Conservation (phyloP, 2,329 filamentous ascomycete species). For the Xylaria sp. region DNA sequence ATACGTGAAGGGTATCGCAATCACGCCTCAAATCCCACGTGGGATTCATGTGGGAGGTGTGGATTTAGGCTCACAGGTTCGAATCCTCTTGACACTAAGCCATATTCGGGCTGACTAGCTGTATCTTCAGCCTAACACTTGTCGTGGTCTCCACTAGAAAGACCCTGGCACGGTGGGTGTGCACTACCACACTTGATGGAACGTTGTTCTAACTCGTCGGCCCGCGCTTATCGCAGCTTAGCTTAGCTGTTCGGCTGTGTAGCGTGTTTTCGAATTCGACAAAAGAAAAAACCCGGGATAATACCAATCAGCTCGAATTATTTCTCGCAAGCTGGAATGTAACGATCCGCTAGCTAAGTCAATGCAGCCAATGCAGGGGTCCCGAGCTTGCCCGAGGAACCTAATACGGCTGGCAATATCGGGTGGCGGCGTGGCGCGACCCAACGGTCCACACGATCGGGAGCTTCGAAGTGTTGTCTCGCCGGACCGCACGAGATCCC, state of each 20-base stretch:
- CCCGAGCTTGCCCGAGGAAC: too few relatives aligned
- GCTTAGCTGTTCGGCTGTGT: background rate
- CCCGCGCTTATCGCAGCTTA: background rate
- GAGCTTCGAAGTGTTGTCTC: background rate
- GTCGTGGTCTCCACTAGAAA: background rate
- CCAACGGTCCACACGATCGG: constrained; percentile 8
- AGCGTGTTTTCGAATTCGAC: background rate
- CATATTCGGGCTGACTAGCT: background rate
- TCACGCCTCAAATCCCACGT: constrained; percentile 12
- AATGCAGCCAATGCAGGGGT: background rate
- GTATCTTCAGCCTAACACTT: background rate
- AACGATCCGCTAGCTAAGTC: background rate
- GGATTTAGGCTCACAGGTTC: constrained; percentile 5
- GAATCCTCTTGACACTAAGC: constrained; percentile 4
- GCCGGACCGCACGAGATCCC: constrained; percentile 3
- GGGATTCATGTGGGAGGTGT: constrained; percentile 13
- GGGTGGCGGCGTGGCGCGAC: constrained; percentile 16
- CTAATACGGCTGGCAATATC: background rate
- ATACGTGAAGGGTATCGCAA: background rate
- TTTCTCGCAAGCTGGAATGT: background rate
- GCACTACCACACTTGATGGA: background rate
- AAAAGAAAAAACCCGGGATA: background rate
- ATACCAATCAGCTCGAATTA: background rate
- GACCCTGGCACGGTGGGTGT: background rate
- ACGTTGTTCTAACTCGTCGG: background rate